phyloP scores from a whole-genome alignment of 2,329 filamentous ascomycete species.

The Pseudogymnoascus sp. region DNA sequence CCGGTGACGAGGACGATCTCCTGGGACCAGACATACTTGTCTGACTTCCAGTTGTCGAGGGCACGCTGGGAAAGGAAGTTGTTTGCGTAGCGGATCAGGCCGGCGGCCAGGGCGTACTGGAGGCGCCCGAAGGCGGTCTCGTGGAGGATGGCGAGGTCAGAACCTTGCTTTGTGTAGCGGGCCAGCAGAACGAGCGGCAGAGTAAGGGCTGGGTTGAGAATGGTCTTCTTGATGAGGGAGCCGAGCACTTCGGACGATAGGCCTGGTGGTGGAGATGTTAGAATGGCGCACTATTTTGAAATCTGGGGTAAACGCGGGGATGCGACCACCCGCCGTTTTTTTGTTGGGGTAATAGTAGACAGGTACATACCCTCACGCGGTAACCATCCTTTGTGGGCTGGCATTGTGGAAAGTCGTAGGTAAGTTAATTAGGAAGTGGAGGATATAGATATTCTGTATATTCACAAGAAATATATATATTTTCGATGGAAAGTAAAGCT shows the following conservation, averaged over 20 bases:
- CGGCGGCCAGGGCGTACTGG: slow-evolving; percentile 45
- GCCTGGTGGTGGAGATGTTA: slow-evolving; percentile 26
- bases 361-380: background rate
- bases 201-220: slow-evolving; percentile 57
- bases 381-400: background rate
- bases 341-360: background rate
- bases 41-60: slow-evolving; percentile 43
- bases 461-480: background rate
- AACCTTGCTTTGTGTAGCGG: slow-evolving; percentile 56
- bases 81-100: slow-evolving; percentile 42
- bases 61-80: slow-evolving; percentile 44
- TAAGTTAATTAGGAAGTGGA: background rate
- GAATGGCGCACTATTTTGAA: background rate
- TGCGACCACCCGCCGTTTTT: background rate
- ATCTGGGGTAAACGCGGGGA: slow-evolving; percentile 3
- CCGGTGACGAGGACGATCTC: slow-evolving; percentile 71
- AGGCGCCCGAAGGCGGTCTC: slow-evolving; percentile 45
- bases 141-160: slow-evolving; percentile 46
- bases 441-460: background rate
- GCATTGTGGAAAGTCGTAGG: background rate
- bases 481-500: background rate
- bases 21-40: slow-evolving; percentile 56
- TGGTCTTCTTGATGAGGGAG: slow-evolving; percentile 50
- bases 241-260: slow-evolving; percentile 55
- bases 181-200: slow-evolving; percentile 57